Base-by-base conservation (phyloP, 2,329 filamentous ascomycete genomes). In the Stagonosporopsis vannaccii region DNA sequence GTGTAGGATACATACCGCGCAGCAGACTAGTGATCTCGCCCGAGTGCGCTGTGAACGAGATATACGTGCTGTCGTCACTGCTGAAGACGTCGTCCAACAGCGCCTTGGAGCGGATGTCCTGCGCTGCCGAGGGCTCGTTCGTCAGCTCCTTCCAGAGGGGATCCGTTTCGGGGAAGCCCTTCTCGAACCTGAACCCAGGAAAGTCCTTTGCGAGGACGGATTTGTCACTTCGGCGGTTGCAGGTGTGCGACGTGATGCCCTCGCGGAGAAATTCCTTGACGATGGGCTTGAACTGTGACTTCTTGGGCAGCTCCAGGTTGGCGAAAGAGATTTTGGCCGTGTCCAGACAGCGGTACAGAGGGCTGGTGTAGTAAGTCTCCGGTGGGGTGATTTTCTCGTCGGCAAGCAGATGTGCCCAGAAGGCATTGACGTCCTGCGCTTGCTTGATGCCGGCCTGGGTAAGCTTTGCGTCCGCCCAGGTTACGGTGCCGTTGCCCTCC, bases 201-300 rank as follows among this genome's bases (percentile, higher is more conserved):
- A 85, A 85, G 4, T 80, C 30, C 15, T 15, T 76, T 2, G 74
- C 59, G 15, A 76, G 73, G 58, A 90, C 86, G 55, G 81, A 79
- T 65, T 80, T 83, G 63, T 75, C 82, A 20, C 82, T 83, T 9
- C 88, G 80, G 26, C 84, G 81, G 73, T 91, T 86, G 69, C 89
- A 91, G 0, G 87, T 90, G 68, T 90, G 88, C 37, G 86, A 84
- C 50, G 83, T 86, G 51, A 90, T 84, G 2, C 84, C 83, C 72
- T 91, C 89, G 26, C 88, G 81, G 61, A 90, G 78, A 32, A 82
- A 70, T 65, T 90, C 88, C 73, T 89, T 90, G 58, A 90, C 76
- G 1, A 79, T 77, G 0, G 87, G 88, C 2, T 73, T 71, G 62
- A 89, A 90, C 0, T 81, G 82, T 11, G 71, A 71, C 3, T 78